These are phyloP conservation scores for Geum urbanum DNA, from an alignment of 306 rosid species.

Conservation along the genomic window DNA sequence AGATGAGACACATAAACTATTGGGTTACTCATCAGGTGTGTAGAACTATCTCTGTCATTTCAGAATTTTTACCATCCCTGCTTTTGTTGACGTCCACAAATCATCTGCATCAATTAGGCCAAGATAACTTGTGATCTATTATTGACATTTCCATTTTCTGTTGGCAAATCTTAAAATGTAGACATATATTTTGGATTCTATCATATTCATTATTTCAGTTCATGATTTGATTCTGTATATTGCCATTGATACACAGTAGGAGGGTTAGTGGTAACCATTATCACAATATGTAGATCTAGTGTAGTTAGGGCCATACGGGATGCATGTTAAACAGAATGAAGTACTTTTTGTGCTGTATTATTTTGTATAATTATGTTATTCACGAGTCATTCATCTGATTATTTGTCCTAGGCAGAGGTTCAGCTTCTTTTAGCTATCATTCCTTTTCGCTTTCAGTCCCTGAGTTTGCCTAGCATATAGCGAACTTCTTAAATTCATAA, in stretches of 20 bases:
- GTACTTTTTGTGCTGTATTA: no score
- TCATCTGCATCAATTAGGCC: background rate
- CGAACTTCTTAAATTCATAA: constrained; percentile 13
- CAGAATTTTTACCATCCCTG: background rate
- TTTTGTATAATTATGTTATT: no score
- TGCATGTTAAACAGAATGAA: background rate
- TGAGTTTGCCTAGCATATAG: background rate
- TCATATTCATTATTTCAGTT: background rate
- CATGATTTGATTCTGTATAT: background rate
- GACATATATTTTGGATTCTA: background rate
- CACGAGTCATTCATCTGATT: background rate
- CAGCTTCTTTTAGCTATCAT: background rate
- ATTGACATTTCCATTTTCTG: constrained; percentile 13
- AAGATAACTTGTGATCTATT: background rate
- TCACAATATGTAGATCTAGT: background rate
- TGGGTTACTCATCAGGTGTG: constrained; percentile 72
- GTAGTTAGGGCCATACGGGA: background rate
- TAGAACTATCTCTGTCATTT: background rate
- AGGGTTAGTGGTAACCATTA: background rate
- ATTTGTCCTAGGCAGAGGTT: background rate
- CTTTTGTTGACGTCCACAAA: background rate
- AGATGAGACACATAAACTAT: constrained; percentile 69
- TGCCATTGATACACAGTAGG: background rate
- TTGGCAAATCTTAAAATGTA: background rate
- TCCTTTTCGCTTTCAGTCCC: background rate